A percentile compares a stretch with the other conserved stretches of the same genome.
These are phyloP conservation scores for Pontederia paniculata DNA, from an alignment of 176 grass and related monocot species.

Conservation along the genomic window DNA sequence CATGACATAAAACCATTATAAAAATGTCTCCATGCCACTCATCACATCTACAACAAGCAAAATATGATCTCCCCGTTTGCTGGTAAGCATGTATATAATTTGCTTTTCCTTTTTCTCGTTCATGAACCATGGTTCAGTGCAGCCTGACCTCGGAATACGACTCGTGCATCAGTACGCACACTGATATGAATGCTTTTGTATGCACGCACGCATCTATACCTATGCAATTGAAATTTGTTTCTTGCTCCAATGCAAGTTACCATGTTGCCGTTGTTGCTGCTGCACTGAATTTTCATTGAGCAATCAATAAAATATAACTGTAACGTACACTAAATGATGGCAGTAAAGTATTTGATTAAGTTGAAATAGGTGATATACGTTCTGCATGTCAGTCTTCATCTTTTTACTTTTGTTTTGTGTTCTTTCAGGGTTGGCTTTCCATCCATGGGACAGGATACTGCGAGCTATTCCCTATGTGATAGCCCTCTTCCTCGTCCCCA, in stretches of 20 bases:
- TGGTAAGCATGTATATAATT: constrained; percentile 40
- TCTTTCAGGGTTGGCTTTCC: constrained; percentile 66
- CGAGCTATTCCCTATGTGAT: constrained; percentile 72
- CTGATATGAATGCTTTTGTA: neutral
- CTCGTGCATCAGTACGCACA: too few relatives aligned
- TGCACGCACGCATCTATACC: too few relatives aligned
- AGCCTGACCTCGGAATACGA: too few relatives aligned
- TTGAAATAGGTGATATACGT: too few relatives aligned
- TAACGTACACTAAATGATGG: too few relatives aligned
- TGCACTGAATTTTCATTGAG: too few relatives aligned
- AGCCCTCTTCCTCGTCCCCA: constrained; percentile 52
- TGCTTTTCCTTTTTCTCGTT: neutral
- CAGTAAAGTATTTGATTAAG: too few relatives aligned
- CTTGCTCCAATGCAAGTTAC: too few relatives aligned
- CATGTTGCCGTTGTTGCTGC: too few relatives aligned
- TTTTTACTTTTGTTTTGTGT: neutral
- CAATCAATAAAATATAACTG: too few relatives aligned
- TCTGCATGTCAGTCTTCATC: too few relatives aligned
- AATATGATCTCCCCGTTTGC: constrained; percentile 92
- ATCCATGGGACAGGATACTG: constrained; percentile 89
- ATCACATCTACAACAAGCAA: constrained; percentile 99
- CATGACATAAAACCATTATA: constrained; percentile 98
- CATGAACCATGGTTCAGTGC: too few relatives aligned
- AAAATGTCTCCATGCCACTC: constrained; percentile 76
- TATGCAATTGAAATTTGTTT: neutral